Evolutionary conservation across 2,329 filamentous ascomycete genomes (phyloP).

Genomic region (Penicillium digitatum): DNA sequence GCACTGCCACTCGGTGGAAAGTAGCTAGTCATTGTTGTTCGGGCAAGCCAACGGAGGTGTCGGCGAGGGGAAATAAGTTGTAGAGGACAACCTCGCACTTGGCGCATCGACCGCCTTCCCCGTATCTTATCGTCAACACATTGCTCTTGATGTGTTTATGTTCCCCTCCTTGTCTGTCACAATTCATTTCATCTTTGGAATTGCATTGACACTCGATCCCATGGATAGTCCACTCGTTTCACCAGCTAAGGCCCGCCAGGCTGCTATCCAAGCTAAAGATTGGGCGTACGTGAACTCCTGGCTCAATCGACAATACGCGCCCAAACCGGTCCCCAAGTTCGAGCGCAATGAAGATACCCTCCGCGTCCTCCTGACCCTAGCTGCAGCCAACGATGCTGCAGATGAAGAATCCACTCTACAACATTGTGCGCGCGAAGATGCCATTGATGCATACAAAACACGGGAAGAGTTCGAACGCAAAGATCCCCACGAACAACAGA

Average conservation of each 20-base stretch:
- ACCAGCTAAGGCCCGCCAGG: conserved; percentile 64
- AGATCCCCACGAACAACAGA: conserved; percentile 27
- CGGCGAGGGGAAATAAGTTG: conserved; percentile 21
- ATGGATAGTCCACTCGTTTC: conserved; percentile 51
- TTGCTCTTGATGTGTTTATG: background rate
- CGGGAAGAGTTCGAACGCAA: conserved; percentile 27
- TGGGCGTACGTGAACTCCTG: conserved; percentile 86
- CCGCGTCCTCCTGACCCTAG: conserved; percentile 67
- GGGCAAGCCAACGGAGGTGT: conserved; percentile 9
- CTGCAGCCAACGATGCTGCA: conserved; percentile 70
- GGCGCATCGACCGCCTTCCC: conserved; percentile 22
- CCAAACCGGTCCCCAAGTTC: conserved; percentile 64
- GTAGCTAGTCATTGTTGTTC: conserved; percentile 35
- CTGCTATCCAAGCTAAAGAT: conserved; percentile 79
- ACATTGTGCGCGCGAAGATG: conserved; percentile 38
- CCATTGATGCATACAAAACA: conserved; percentile 30
- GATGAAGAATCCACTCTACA: conserved; percentile 39
- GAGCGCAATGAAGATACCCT: conserved; percentile 85
- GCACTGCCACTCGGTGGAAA: conserved; percentile 27
- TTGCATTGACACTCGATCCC: conserved; percentile 12
- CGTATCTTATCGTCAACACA: conserved; percentile 20
- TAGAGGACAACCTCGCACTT: conserved; percentile 16
- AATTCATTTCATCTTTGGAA: background rate
- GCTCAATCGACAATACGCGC: conserved; percentile 67
- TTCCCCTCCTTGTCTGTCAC: background rate